Base-by-base conservation (phyloP, 2,329 filamentous ascomycete genomes). In the Daldinia sp. region DNA sequence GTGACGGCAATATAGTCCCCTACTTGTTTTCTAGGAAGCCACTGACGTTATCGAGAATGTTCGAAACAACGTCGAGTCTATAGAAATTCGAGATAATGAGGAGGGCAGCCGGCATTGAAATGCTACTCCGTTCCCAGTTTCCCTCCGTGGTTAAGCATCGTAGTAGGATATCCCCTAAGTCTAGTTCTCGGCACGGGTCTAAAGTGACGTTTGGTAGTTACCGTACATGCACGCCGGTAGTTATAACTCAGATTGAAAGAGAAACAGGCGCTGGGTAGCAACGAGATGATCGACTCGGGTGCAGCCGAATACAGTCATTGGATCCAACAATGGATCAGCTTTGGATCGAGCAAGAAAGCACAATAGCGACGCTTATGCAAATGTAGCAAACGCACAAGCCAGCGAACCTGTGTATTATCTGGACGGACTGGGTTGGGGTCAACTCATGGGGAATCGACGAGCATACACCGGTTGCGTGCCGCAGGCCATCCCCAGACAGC, bases 231-330 rank as follows among this genome's bases (percentile, higher is more conserved):
- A 67, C 47, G 65, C 62, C 59, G 52, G 63, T 63, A 61, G 65
- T 65, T 64, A 63, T 60, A 63, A 59, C 56, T 58, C 61, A 63
- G 58, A 56, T 47, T 54, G 56, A 63, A 53, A 58, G 54, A 45
- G 58, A 51, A 51, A 45, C 11, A 35, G 59, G 50, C 54, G 61
- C 47, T 61, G 47, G 41, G 55, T 62, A 57, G 60, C 41, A 61
- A 49, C 29, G 45, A 66, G 63, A 61, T 58, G 68, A 71, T 64
- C 67, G 63, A 63, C 63, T 71, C 69, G 69, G 69, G 37, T 65
- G 61, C 60, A 61, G 50, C 64, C 69, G 68, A 66, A 68, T 63
- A 58, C 58, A 68, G 68, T 61, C 58, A 58, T 67, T 64, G 57
- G 61, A 61, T 52, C 69, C 68, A 70, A 61, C 62, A 60, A 43